These are phyloP conservation scores for Zoysia japonica DNA, from an alignment of 176 grass and related monocot species.

Conservation along the genomic window DNA sequence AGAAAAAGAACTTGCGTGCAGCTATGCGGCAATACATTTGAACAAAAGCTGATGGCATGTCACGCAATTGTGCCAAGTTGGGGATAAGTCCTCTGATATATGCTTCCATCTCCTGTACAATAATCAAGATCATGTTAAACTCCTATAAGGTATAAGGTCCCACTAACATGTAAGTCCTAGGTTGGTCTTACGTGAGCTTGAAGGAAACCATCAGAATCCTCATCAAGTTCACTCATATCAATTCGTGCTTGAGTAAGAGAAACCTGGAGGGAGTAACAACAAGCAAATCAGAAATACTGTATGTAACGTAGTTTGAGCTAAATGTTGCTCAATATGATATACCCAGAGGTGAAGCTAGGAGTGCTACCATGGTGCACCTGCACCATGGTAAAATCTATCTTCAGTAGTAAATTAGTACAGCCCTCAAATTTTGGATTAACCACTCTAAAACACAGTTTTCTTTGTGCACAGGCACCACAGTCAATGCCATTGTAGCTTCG, in stretches of 20 bases:
- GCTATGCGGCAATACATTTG: conserved; percentile 99
- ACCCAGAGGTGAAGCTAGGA: not conserved
- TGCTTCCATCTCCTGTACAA: conserved; percentile 95
- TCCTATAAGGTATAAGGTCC: conserved; percentile 3
- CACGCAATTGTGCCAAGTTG: conserved; percentile 89
- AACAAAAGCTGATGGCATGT: conserved; percentile 87
- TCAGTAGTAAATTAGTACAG: too few species aligned
- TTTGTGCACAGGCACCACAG: too few species aligned
- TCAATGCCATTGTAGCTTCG: too few species aligned
- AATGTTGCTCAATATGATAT: not conserved
- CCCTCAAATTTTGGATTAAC: too few species aligned
- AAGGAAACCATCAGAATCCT: conserved; percentile 99
- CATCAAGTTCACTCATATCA: conserved; percentile 99
- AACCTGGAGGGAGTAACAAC: conserved; percentile 58
- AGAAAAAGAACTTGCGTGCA: conserved; percentile 99
- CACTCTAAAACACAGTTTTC: too few species aligned
- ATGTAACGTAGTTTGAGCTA: not conserved
- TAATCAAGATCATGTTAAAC: conserved; percentile 36
- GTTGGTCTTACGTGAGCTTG: conserved; percentile 81
- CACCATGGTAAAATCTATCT: too few species aligned
- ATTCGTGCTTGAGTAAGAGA: conserved; percentile 99
- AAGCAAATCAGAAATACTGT: not conserved
- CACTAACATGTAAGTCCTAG: conserved; percentile 4
- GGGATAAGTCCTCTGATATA: conserved; percentile 99
- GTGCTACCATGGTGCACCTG: too few species aligned